Percentiles rank a stretch among this genome's conserved stretches.
Evolutionary conservation across 495 filamentous ascomycete genomes (phyloP).

Genomic region (Aspergillus taichungensis): DNA sequence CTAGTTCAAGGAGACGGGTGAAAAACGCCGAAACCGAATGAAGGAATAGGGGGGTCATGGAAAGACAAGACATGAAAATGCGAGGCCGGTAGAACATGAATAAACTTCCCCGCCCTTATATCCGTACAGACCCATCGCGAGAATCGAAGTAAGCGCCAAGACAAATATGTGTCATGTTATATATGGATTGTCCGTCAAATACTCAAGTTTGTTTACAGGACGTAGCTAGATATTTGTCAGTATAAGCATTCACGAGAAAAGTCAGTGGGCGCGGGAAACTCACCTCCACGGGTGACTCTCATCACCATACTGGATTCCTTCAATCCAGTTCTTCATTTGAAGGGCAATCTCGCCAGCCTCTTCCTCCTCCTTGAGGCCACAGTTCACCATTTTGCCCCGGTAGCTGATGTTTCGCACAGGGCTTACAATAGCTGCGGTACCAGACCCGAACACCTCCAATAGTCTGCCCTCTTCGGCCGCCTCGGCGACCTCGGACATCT

Average conservation of each 20-base stretch:
- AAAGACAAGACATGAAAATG: neutral
- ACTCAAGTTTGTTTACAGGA: constrained; percentile 15
- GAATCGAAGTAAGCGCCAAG: too few relatives aligned
- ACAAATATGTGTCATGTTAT: too few relatives aligned
- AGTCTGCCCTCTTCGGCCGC: constrained; percentile 78
- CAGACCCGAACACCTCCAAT: constrained; percentile 86
- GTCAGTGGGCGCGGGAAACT: constrained; percentile 4
- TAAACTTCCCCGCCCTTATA: too few relatives aligned
- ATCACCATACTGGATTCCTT: constrained; percentile 88
- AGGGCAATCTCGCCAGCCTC: constrained; percentile 80
- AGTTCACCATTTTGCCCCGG: constrained; percentile 67
- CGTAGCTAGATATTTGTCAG: constrained; percentile 19
- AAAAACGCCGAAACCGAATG: neutral
- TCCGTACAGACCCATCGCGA: too few relatives aligned
- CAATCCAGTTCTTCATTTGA: constrained; percentile 93
- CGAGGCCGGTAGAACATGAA: too few relatives aligned
- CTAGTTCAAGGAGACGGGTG: neutral
- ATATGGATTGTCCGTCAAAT: neutral
- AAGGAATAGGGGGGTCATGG: neutral
- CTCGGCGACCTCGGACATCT: constrained; percentile 71
- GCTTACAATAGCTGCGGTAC: constrained; percentile 68
- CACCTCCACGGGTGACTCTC: constrained; percentile 80
- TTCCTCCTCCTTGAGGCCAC: constrained; percentile 64
- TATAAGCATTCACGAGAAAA: neutral
- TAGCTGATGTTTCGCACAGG: constrained; percentile 84